These are phyloP conservation scores for Zasmidium citrigriseum DNA, from an alignment of 2,329 filamentous ascomycete species.

Conservation along the genomic window DNA sequence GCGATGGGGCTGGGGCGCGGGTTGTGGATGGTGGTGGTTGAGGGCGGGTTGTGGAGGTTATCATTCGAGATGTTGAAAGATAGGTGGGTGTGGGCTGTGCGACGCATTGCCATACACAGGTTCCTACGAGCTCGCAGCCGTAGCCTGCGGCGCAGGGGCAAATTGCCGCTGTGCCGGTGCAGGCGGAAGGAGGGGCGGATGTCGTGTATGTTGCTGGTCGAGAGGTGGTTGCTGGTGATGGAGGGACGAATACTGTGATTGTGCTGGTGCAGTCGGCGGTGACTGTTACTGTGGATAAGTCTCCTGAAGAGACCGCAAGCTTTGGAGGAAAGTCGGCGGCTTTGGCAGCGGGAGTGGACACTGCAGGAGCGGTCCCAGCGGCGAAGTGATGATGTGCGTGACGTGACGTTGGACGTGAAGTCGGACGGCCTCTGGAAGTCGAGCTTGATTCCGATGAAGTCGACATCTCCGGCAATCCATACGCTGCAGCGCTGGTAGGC, in stretches of 20 bases:
- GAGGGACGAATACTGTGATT: slow-evolving; percentile 23
- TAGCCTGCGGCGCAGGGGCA: slow-evolving; percentile 22
- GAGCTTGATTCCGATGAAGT: neutral
- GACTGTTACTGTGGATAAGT: slow-evolving; percentile 18
- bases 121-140: slow-evolving; percentile 18
- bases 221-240: slow-evolving; percentile 2
- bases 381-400: neutral
- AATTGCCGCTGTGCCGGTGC: slow-evolving; percentile 21
- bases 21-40: slow-evolving; percentile 2
- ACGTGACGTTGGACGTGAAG: neutral
- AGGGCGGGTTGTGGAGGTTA: slow-evolving; percentile 14
- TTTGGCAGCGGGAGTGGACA: neutral
- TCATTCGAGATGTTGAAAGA: slow-evolving; percentile 3
- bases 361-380: neutral
- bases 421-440: neutral
- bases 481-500: neutral
- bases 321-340: neutral
- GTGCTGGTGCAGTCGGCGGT: slow-evolving; percentile 25
- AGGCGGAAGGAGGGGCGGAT: slow-evolving; percentile 13
- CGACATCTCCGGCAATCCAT: neutral
- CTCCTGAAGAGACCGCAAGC: neutral
- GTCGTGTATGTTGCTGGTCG: slow-evolving; percentile 11
- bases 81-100: slow-evolving; percentile 3
- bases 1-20: slow-evolving; percentile 4
- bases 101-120: slow-evolving; percentile 24